These are phyloP conservation scores for Psidium guajava DNA, from an alignment of 345 rosid species.

Conservation along the genomic window DNA sequence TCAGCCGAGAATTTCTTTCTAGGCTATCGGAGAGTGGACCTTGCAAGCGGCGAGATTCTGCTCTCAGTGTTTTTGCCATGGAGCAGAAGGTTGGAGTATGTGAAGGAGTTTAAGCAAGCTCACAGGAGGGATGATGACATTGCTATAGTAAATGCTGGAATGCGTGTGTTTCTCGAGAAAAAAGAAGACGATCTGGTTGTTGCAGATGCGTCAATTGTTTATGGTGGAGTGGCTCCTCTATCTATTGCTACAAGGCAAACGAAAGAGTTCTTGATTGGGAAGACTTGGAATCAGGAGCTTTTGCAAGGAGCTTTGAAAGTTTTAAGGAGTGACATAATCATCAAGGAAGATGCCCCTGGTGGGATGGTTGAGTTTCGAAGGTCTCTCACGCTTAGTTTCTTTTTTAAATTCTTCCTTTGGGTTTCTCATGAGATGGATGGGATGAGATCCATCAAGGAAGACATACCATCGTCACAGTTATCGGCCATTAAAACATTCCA, in stretches of 20 bases:
- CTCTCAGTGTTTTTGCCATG: slow-evolving; percentile 81
- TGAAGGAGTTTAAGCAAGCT: slow-evolving; percentile 95
- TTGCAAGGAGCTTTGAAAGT: slow-evolving; percentile 52
- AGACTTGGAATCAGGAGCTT: slow-evolving; percentile 53
- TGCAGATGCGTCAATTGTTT: slow-evolving; percentile 58
- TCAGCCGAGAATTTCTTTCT: slow-evolving; percentile 69
- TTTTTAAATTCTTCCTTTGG: slow-evolving; percentile 89
- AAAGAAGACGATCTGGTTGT: slow-evolving; percentile 37
- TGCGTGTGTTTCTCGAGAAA: slow-evolving; percentile 67
- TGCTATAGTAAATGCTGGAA: slow-evolving; percentile 92
- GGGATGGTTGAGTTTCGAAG: slow-evolving; percentile 95
- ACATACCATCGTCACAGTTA: slow-evolving; percentile 43
- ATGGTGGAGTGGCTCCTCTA: slow-evolving; percentile 88
- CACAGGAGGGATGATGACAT: slow-evolving; percentile 96
- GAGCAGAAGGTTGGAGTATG: slow-evolving; percentile 78
- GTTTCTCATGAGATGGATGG: slow-evolving; percentile 47
- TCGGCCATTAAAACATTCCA: slow-evolving; percentile 57
- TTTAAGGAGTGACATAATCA: slow-evolving; percentile 44
- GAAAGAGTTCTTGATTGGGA: slow-evolving; percentile 53
- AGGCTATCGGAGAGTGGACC: slow-evolving; percentile 81
- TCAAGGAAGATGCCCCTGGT: slow-evolving; percentile 81
- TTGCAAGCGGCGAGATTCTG: slow-evolving; percentile 52
- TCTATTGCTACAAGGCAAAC: slow-evolving; percentile 50
- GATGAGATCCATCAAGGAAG: slow-evolving; percentile 23
- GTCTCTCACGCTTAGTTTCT: slow-evolving; percentile 77